Percentiles rank a stretch among this genome's conserved stretches.
Evolutionary conservation across 2,329 filamentous ascomycete genomes (phyloP).

Genomic region (Pseudopithomyces chartarum): DNA sequence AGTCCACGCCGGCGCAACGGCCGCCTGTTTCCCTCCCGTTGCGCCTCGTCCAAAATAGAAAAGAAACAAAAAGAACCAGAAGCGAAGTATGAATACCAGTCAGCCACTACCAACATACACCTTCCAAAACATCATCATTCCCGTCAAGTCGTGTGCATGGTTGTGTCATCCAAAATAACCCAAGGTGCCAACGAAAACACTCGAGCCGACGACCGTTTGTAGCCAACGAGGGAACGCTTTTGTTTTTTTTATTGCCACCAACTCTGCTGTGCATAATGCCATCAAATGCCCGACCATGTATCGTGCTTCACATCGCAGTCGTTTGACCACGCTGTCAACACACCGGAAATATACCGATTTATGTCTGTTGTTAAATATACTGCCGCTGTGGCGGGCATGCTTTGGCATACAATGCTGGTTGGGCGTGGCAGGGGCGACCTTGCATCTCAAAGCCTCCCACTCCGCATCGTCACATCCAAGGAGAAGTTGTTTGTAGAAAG

Average conservation of each 20-base stretch:
- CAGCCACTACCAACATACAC: conserved; percentile 22
- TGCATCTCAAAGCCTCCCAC: conserved; percentile 20
- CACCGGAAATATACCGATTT: background rate
- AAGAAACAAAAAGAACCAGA: conserved; percentile 26
- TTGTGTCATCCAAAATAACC: conserved; percentile 34
- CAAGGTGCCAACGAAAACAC: conserved; percentile 14
- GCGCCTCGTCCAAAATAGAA: conserved; percentile 26
- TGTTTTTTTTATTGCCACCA: conserved; percentile 15
- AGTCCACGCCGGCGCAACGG: conserved; percentile 11
- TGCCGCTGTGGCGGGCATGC: background rate
- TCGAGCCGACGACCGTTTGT: conserved; percentile 2
- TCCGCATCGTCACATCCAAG: conserved; percentile 31
- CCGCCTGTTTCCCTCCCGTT: conserved; percentile 17
- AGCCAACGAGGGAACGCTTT: conserved; percentile 16
- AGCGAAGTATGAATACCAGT: conserved; percentile 20
- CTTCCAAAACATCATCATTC: conserved; percentile 30
- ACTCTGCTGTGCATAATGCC: conserved; percentile 16
- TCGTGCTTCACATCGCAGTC: conserved; percentile 17
- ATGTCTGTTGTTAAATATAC: conserved; percentile 16
- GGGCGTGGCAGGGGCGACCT: conserved; percentile 22
- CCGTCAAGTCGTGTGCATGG: conserved; percentile 33
- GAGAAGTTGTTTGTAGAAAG: conserved; percentile 32
- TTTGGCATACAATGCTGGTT: conserved; percentile 1
- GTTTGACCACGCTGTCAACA: conserved; percentile 24
- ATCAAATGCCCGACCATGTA: conserved; percentile 22